Evolutionary conservation across 805 yeast genomes (phyloP), one percentile per base, ranked within the genome.

Genomic region (Zygosaccharomyces lentus): DNA sequence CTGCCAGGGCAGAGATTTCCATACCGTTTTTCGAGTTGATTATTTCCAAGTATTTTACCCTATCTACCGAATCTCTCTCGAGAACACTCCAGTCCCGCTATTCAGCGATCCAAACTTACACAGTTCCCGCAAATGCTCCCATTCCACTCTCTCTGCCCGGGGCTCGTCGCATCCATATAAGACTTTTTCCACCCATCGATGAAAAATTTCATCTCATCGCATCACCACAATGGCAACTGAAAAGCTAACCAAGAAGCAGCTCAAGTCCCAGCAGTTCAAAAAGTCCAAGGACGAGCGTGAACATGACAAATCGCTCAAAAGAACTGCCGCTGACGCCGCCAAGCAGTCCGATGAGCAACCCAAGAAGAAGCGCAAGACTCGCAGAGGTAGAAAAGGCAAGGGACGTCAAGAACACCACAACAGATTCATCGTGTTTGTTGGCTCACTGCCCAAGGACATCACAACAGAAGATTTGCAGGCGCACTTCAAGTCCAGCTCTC

Each of bases 351-450:
- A 61, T 38, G 75, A 67, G 37, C 66, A 64, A 10, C 71, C 68
- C 5, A 74, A 72, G 56, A 84, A 83, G 71, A 84, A 80, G 63
- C 71, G 91, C 53, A 82, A 84, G 64, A 82, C 90, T 2, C 77
- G 91, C 69, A 73, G 87, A 65, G 82, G 83, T 52, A 85, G 85
- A 16, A 80, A 75, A 62, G 82, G 81, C 9, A 72, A 69, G 26
- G 72, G 70, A 7, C 66, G 52, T 43, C 37, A 43, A 30, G 46
- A 56, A 61, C 51, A 82, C 79, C 13, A 84, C 80, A 46, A 65
- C 50, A 72, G 95, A 59, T 90, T 84, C 58, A 76, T 93, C 45
- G 68, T 93, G 26, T 93, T 93, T 67, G 87, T 90, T 7, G 99
- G 99, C 4, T 89, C 90, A 58, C 70, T 93, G 45, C 96, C 97